Conservation (phyloP, 2,329 filamentous ascomycete genomes). For the Penicillium crustosum region DNA sequence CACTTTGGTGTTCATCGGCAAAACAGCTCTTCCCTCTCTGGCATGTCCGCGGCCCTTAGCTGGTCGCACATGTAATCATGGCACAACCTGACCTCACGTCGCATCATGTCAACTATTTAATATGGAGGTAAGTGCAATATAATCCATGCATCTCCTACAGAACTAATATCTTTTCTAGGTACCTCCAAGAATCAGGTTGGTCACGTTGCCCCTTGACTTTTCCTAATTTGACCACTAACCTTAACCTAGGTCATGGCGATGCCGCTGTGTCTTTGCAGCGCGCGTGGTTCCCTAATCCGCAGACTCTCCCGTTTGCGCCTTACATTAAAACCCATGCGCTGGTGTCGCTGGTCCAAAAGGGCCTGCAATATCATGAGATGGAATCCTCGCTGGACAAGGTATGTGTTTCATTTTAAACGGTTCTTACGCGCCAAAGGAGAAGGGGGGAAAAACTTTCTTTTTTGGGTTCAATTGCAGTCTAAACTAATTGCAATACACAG, state of each 20-base stretch:
- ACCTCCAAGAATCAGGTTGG: slow-evolving; percentile 57
- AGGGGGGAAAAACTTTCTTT: not conserved
- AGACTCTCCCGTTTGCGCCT: slow-evolving; percentile 60
- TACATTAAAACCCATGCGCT: slow-evolving; percentile 60
- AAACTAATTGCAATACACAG: slow-evolving; percentile 30
- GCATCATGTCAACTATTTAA: slow-evolving; percentile 68
- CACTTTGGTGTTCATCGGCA: slow-evolving; percentile 28
- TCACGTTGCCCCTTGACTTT: slow-evolving; percentile 15
- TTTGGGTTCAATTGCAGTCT: not conserved
- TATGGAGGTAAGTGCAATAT: slow-evolving; percentile 58
- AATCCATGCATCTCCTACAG: slow-evolving; percentile 15
- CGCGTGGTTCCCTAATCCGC: slow-evolving; percentile 63
- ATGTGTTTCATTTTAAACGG: slow-evolving; percentile 25
- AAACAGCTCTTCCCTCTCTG: slow-evolving; percentile 33
- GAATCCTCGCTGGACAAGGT: slow-evolving; percentile 52
- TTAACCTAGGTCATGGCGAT: slow-evolving; percentile 53
- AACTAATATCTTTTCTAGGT: slow-evolving; percentile 33
- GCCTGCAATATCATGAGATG: slow-evolving; percentile 56
- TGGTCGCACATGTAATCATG: slow-evolving; percentile 47
- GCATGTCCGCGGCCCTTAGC: slow-evolving; percentile 29
- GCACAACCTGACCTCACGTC: slow-evolving; percentile 45
- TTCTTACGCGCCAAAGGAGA: not conserved
- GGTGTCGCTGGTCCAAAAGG: slow-evolving; percentile 63
- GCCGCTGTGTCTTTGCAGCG: slow-evolving; percentile 61
- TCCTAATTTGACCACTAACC: slow-evolving; percentile 19